Base-by-base conservation (phyloP, 371 early-diverging fungal species). In the Umbelopsis sp. region DNA sequence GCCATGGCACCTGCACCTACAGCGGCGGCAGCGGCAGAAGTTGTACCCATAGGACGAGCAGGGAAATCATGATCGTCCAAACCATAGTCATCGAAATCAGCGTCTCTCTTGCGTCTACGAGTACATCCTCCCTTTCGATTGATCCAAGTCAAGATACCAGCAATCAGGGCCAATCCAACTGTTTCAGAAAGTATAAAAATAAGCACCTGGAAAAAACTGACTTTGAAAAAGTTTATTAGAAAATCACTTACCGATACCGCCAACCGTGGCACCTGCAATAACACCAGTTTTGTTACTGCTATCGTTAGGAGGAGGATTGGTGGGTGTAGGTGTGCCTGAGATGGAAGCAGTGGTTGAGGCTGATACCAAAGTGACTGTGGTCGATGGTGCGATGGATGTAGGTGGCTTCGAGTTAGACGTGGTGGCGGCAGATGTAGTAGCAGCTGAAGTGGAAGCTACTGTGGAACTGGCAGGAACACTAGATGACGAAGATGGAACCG, bases 1-100 rank as follows among this genome's bases (percentile, higher is more conserved):
- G 74, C 67, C 22, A 64, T 63, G 18, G 69, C 66, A 2, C 68
- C 67, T 25, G 52, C 68, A 18, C 71, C 69, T 8, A 24, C 63
- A 50, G 22, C 63, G 18, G 53, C 53, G 32, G 72, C 67, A 32
- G 72, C 72, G 18, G 63, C 63, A 1, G 45, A 53, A 32, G 65
- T 50, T 6, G 66, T 50, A 11, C 68, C 51, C 76, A 74, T 77
- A 35, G 70, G 72, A 63, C 73, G 69, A 25, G 70, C 74, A 48
- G 78, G 77, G 51, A 75, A 79, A 62, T 82, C 80, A 11, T 70
- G 69, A 50, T 83, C 83, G 16, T 78, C 77, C 70, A 82, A 67
- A 20, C 82, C 82, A 73, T 75, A 82, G 57, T 79, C 82, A 50
- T 82, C 77, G 65, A 78, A 82, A 44, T 79, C 78, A 10, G 69